Base-by-base conservation (phyloP, 1,139 yeast species). In the Suhomyces yuchorum region DNA sequence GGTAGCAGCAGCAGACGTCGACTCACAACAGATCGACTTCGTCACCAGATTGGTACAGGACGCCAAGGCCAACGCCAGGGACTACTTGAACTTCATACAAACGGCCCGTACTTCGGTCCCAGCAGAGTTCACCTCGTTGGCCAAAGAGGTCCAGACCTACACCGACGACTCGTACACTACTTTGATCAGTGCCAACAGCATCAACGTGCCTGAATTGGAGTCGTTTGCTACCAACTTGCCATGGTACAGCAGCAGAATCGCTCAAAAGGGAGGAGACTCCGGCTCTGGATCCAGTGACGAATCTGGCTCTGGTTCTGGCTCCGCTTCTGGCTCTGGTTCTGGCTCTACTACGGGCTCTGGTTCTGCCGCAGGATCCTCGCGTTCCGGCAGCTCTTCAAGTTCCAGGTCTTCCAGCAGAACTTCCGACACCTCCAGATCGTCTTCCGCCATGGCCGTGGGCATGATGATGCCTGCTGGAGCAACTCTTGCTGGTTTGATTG, bases 111-210 rank as follows among this genome's bases (percentile, higher is more conserved):
- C 54, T 2, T 44, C 56, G 3, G 50, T 66, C 28, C 73, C 73
- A 5, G 49, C 59, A 18, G 54, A 60, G 24, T 54, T 69, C 46
- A 57, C 63, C 1, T 54, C 65, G 2, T 49, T 65, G 36, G 67
- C 67, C 8, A 44, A 42, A 8, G 62, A 54, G 46, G 75, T 72
- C 7, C 64, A 59, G 34, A 73, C 77, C 34, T 73, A 72, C 50
- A 70, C 61, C 4, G 71, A 70, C 49, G 66, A 66, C 47, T 60
- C 71, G 17, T 70, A 73, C 56, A 73, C 78, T 18, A 68, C 77
- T 1, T 61, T 73, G 47, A 62, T 73, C 51, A 56, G 59, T 33
- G 55, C 63, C 32, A 47, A 47, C 14, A 40, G 20, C 20, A 42
- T 51, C 28, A 42, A 50, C 48, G 56, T 71, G 22, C 42, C 56